phyloP scores from a whole-genome alignment of 768 basidiomycete genomes.

The Mycena pura region DNA sequence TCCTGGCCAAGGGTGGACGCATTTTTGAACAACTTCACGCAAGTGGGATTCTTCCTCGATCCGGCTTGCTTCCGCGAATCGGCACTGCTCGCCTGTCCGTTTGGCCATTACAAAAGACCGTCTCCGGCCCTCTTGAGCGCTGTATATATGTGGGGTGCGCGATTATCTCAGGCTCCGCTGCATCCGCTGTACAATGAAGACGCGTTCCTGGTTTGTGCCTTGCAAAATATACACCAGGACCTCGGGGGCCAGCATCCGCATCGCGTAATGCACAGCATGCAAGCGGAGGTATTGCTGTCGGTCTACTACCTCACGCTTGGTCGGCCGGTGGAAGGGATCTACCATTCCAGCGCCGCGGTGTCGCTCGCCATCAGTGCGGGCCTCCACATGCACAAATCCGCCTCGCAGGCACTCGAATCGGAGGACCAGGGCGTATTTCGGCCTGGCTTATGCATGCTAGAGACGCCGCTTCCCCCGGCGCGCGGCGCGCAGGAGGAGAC shows the following conservation, averaged over 20 bases:
- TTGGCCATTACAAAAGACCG: slow-evolving; percentile 40
- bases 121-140: slow-evolving; percentile 45
- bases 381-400: slow-evolving; percentile 40
- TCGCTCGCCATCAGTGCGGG: slow-evolving; percentile 44
- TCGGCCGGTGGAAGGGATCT: slow-evolving; percentile 53
- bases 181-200: slow-evolving; percentile 36
- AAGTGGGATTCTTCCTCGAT: slow-evolving; percentile 63
- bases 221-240: slow-evolving; percentile 45
- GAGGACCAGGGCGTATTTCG: slow-evolving; percentile 32
- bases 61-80: slow-evolving; percentile 47
- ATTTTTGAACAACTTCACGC: slow-evolving; percentile 50
- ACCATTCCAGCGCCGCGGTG: slow-evolving; percentile 56
- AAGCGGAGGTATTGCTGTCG: slow-evolving; percentile 60
- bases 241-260: slow-evolving; percentile 49
- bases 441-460: slow-evolving; percentile 39
- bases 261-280: slow-evolving; percentile 49
- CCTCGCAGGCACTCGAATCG: slow-evolving; percentile 8
- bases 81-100: slow-evolving; percentile 36
- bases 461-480: slow-evolving; percentile 35
- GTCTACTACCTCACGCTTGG: slow-evolving; percentile 57
- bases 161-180: slow-evolving; percentile 35
- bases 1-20: slow-evolving; percentile 25
- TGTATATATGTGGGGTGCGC: slow-evolving; percentile 46
- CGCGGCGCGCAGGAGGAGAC: slow-evolving; percentile 34
- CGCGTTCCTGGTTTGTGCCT: slow-evolving; percentile 47